A percentile compares a stretch with the other conserved stretches of the same genome.
Evolutionary conservation across 1,284 basidiomycete species (phyloP).

Genomic region (Leccinum griseonigrum): DNA sequence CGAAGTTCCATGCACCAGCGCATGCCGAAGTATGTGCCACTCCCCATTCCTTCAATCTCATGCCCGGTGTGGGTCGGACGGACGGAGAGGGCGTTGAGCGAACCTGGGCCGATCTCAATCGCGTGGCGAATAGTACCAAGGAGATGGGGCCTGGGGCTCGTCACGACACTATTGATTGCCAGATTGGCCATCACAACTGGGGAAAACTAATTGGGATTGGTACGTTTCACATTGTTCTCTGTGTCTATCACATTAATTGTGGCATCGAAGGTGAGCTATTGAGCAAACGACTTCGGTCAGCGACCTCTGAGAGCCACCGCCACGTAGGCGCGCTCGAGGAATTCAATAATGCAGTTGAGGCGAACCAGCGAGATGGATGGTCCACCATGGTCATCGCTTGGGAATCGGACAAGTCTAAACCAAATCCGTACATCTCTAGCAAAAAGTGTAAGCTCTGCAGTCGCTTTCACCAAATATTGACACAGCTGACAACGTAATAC

Average conservation of each 20-base stretch:
- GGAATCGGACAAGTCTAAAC: neutral
- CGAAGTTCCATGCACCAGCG: neutral
- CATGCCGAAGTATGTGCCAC: neutral
- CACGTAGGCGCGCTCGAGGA: neutral
- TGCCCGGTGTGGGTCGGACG: neutral
- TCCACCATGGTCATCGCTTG: neutral
- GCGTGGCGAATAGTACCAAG: neutral
- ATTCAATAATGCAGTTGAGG: neutral
- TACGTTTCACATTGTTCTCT: neutral
- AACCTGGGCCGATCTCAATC: neutral
- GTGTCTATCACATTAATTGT: neutral
- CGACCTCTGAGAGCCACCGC: neutral
- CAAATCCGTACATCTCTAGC: neutral
- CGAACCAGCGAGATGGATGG: neutral
- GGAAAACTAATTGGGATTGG: neutral
- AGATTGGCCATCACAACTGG: neutral
- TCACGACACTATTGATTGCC: neutral
- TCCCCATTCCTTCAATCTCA: neutral
- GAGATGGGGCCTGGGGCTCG: neutral
- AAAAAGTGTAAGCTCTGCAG: neutral
- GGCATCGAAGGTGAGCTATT: neutral
- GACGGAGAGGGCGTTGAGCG: neutral
- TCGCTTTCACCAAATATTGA: neutral
- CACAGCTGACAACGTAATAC: neutral
- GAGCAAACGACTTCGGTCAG: neutral